Conservation (phyloP, 495 filamentous ascomycete species). For the Penicillium egyptiacum region DNA sequence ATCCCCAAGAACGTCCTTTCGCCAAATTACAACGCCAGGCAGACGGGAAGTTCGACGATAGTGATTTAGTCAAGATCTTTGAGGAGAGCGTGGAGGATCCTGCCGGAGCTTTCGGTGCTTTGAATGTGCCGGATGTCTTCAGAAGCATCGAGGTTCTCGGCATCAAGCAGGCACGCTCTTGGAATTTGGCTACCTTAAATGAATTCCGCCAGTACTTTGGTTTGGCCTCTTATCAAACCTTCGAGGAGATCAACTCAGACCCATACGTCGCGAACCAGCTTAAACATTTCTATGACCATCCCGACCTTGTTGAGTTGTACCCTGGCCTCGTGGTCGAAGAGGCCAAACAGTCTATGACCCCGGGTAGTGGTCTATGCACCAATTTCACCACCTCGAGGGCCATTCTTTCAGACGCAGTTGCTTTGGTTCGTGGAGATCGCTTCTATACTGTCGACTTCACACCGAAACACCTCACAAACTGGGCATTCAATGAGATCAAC, state of each 20-base stretch:
- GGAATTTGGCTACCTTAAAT: slow-evolving; percentile 82
- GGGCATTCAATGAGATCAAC: slow-evolving; percentile 61
- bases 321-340: slow-evolving; percentile 81
- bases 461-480: slow-evolving; percentile 76
- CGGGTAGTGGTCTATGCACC: slow-evolving; percentile 78
- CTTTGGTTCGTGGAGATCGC: slow-evolving; percentile 80
- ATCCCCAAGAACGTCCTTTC: slow-evolving; percentile 66
- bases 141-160: slow-evolving; percentile 78
- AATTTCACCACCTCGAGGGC: slow-evolving; percentile 81
- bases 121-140: slow-evolving; percentile 72
- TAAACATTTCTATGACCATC: slow-evolving; percentile 72
- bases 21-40: slow-evolving; percentile 57
- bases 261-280: slow-evolving; percentile 70
- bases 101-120: slow-evolving; percentile 63
- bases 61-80: slow-evolving; percentile 68
- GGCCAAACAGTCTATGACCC: slow-evolving; percentile 68
- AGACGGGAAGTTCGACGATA: slow-evolving; percentile 64
- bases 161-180: slow-evolving; percentile 78
- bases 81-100: slow-evolving; percentile 62
- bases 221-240: slow-evolving; percentile 69
- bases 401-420: slow-evolving; percentile 82
- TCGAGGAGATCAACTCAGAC: slow-evolving; percentile 84
- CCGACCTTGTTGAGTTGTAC: slow-evolving; percentile 80
- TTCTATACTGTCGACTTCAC: slow-evolving; percentile 81
- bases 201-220: slow-evolving; percentile 84